phyloP scores from a whole-genome alignment of 257 asterid species.

The Solanum gracilifrons region DNA sequence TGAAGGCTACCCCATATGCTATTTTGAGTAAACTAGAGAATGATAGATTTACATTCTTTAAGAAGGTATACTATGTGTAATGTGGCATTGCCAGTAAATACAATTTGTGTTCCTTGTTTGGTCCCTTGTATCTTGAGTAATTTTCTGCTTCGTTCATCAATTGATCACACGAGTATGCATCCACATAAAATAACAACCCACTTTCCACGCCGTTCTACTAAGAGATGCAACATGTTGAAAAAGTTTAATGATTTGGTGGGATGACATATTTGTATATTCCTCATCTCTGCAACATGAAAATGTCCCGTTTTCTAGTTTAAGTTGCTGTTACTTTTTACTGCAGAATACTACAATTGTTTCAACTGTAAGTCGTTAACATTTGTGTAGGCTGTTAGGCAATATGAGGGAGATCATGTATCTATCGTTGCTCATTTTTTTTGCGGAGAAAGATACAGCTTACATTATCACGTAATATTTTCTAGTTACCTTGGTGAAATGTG shows the following conservation, averaged over 20 bases:
- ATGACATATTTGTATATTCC: not conserved
- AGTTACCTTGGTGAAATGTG: not conserved
- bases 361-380: not conserved
- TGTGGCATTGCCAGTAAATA: not conserved
- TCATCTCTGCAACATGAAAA: not conserved
- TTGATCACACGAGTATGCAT: not conserved
- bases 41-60: conserved; percentile 7
- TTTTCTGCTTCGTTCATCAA: not conserved
- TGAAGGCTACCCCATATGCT: not conserved
- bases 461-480: not conserved
- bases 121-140: not conserved
- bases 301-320: not conserved
- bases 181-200: not conserved
- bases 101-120: not conserved
- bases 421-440: not conserved
- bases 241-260: not conserved
- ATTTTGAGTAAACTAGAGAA: not conserved
- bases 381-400: not conserved
- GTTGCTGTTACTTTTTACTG: too few species aligned
- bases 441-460: not conserved
- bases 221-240: not conserved
- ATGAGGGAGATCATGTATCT: not conserved
- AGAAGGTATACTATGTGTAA: conserved; percentile 1
- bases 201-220: not conserved
- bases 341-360: not conserved